Percentiles rank a stretch among this genome's conserved stretches.
phyloP scores from a whole-genome alignment of 176 grass and related monocot genomes.

The Dendrocalamus sinicus region DNA sequence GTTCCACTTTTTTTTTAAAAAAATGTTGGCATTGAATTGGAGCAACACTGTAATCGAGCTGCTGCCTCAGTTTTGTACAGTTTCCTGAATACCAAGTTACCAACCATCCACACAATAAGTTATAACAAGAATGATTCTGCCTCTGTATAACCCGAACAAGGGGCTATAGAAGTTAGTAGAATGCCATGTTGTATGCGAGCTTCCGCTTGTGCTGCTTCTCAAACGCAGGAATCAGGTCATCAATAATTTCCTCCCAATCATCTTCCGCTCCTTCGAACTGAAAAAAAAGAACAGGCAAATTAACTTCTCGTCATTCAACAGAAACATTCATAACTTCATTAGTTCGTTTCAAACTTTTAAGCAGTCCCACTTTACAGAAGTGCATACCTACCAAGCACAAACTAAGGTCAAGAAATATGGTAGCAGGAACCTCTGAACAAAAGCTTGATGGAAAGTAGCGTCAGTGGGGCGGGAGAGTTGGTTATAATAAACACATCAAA shows the following conservation, averaged over 20 bases:
- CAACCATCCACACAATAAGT: neutral
- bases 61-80: neutral
- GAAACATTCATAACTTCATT: slow-evolving; percentile 8
- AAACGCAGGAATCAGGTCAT: slow-evolving; percentile 54
- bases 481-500: slow-evolving; percentile 4
- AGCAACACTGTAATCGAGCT: neutral
- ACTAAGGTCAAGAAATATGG: slow-evolving; percentile 10
- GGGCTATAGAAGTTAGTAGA: slow-evolving; percentile 43
- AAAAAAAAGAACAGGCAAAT: slow-evolving; percentile 2
- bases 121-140: neutral
- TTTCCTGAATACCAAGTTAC: slow-evolving; percentile 16
- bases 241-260: slow-evolving; percentile 57
- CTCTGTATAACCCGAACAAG: neutral
- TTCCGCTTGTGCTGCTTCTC: slow-evolving; percentile 57
- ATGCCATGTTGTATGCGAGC: slow-evolving; percentile 49
- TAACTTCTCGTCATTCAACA: neutral
- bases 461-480: too few relatives aligned
- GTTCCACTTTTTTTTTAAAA: neutral
- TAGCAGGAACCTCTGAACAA: neutral
- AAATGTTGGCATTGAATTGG: slow-evolving; percentile 11
- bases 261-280: slow-evolving; percentile 49
- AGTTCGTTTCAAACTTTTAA: neutral
- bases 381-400: neutral
- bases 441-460: neutral
- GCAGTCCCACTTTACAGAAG: slow-evolving; percentile 5